Conservation (phyloP, 2,329 filamentous ascomycete species). For the Microascus cirrosus region DNA sequence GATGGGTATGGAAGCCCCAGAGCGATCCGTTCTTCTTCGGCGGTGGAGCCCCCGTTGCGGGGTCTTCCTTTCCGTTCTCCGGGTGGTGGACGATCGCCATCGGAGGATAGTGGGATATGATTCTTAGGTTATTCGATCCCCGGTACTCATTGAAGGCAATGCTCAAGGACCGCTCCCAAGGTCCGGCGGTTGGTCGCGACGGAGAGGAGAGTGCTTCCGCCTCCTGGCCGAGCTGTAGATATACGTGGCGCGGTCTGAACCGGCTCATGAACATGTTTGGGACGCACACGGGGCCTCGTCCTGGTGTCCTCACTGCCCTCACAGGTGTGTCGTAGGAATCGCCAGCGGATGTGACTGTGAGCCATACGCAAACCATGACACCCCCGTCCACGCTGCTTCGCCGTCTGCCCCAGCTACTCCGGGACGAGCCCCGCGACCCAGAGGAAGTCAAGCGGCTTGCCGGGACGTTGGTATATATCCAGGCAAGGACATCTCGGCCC, state of each 20-base stretch:
- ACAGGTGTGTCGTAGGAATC: neutral
- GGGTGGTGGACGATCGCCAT: slow-evolving; percentile 5
- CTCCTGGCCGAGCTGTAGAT: slow-evolving; percentile 6
- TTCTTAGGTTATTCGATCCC: neutral
- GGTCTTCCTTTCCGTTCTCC: neutral
- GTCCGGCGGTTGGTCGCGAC: neutral
- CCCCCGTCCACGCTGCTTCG: slow-evolving; percentile 3
- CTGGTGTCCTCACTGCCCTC: neutral
- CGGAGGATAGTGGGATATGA: slow-evolving; percentile 8
- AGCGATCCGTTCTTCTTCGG: slow-evolving; percentile 4
- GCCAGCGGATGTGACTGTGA: slow-evolving; percentile 7
- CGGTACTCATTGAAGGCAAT: neutral
- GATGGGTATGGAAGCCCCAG: slow-evolving; percentile 1
- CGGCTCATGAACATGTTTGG: slow-evolving; percentile 8
- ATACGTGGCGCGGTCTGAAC: slow-evolving; percentile 8
- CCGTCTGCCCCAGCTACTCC: neutral
- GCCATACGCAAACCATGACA: slow-evolving; percentile 10
- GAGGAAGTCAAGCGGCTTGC: slow-evolving; percentile 3
- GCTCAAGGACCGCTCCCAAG: neutral
- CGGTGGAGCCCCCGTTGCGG: neutral
- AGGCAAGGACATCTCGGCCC: slow-evolving; percentile 8
- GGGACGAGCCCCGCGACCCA: neutral
- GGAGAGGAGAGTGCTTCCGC: neutral
- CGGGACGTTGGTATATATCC: slow-evolving; percentile 9
- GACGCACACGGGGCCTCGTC: slow-evolving; percentile 6